Evolutionary conservation across 148 eudicot species (phyloP), one percentile per base, ranked within the genome.

Genomic region (Vaccinium macrocarpon): DNA sequence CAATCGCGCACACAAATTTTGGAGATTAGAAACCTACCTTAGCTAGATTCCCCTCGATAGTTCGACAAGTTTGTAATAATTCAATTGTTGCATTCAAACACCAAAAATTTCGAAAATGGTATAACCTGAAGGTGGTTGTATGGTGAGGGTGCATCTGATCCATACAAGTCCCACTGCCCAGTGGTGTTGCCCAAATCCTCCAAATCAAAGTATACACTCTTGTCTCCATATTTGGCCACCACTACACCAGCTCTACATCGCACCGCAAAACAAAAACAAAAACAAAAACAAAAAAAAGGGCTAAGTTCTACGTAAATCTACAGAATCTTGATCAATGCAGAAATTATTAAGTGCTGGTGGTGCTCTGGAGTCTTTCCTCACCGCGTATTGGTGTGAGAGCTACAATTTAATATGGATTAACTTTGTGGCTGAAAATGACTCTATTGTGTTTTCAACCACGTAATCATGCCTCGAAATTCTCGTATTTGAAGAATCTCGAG

Each of bases 111-210:
- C 46, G 46, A 42, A 6, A 72, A 5, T 6, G 21, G 76, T 64
- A 23, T 53, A 82, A 95, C 98, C 99, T 97, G 99, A 81, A 97
- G 93, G 42, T 93, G 56, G 87, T 95, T 95, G 92, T 97, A 97
- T 0, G 98, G 98, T 15, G 98, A 97, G 82, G 98, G 98, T n/a
- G 98, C 98, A 91, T 97, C 98, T n/a, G 97, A 93, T 0, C 99
- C 99, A 87, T 97, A 97, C 86, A 97, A 87, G 90, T 97, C 99
- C 98, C 99, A 97, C 83, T 97, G 98, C 51, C 98, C 98, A 76
- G 99, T 95, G 51, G 99, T 94, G 94, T 97, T 95, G 81, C 93
- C 96, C 86, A 97, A 85, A 88, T 95, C 99, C 82, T 93, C 98
- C 90, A 97, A 90, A 79, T 97, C 98, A 86, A 95, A 97, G 94